These are phyloP conservation scores for Salix arbutifolia DNA, from an alignment of 345 rosid species.

Conservation along the genomic window DNA sequence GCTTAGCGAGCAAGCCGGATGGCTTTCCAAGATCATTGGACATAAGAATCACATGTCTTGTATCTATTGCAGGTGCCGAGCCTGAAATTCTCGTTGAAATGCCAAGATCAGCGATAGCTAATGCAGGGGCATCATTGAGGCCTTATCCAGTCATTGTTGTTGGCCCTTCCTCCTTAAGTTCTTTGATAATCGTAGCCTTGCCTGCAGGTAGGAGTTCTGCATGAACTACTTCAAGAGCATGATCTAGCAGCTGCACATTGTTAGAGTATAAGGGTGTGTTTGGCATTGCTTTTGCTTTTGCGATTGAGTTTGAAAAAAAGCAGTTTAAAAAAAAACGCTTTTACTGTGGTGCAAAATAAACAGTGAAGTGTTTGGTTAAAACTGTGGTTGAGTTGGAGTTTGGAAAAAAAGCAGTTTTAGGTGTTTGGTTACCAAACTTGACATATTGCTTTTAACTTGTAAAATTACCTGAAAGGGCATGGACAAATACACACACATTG, in stretches of 20 bases:
- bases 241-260: conserved; percentile 58
- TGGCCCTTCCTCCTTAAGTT: conserved; percentile 52
- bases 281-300: neutral
- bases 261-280: no score
- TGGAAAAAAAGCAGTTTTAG: no score
- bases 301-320: no score
- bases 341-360: no score
- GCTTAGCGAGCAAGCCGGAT: conserved; percentile 56
- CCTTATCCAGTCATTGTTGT: conserved; percentile 92
- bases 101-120: conserved; percentile 85
- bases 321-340: no score
- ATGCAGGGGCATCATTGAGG: conserved; percentile 86
- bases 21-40: conserved; percentile 72
- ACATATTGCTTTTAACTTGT: no score
- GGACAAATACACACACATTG: no score
- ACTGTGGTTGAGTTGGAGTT: no score
- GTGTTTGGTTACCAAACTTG: no score
- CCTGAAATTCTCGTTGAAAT: conserved; percentile 92
- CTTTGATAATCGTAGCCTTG: conserved; percentile 49
- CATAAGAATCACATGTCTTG: conserved; percentile 78
- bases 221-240: conserved; percentile 51
- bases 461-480: no score
- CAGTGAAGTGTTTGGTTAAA: no score
- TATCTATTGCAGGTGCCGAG: conserved; percentile 83
- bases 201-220: conserved; percentile 82